A percentile compares a stretch with the other conserved stretches of the same genome.
phyloP scores from a whole-genome alignment of 2,329 filamentous ascomycete genomes.

The Talaromyces albobiverticillius region DNA sequence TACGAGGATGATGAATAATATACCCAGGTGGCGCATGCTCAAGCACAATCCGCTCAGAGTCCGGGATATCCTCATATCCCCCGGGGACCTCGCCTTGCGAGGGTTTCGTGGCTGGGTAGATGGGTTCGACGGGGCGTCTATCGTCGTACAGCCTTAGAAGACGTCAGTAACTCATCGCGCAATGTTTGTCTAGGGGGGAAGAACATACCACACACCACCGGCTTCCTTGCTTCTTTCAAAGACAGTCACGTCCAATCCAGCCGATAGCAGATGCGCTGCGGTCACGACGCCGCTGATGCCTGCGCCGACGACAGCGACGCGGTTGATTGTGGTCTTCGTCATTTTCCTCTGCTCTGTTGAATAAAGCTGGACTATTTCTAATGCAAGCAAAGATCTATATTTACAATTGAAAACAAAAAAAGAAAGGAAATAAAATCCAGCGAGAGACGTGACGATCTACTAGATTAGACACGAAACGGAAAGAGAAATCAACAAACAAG shows the following conservation, averaged over 20 bases:
- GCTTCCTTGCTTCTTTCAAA: conserved; percentile 52
- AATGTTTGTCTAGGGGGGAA: background rate
- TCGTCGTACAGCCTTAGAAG: conserved; percentile 49
- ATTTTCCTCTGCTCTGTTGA: too few relatives aligned
- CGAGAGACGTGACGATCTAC: too few relatives aligned
- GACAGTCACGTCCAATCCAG: conserved; percentile 50
- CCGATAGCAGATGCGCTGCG: conserved; percentile 46
- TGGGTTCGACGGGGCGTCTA: conserved; percentile 46
- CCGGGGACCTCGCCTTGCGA: conserved; percentile 7
- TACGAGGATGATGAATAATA: background rate
- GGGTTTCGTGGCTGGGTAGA: conserved; percentile 39
- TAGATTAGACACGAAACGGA: too few relatives aligned
- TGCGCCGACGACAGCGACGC: conserved; percentile 51
- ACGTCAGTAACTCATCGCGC: too few relatives aligned
- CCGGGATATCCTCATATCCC: conserved; percentile 1
- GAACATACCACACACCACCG: conserved; percentile 56
- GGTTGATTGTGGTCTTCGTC: conserved; percentile 4
- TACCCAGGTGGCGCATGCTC: conserved; percentile 53
- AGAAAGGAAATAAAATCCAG: background rate
- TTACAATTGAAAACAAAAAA: background rate
- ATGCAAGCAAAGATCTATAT: too few relatives aligned
- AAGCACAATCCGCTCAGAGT: conserved; percentile 16
- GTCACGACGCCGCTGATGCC: conserved; percentile 50
- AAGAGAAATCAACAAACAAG: too few relatives aligned
- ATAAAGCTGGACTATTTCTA: background rate